Percentiles rank a stretch among this genome's conserved stretches.
These are phyloP conservation scores for Thielaviopsis ethacetica DNA, from an alignment of 2,329 filamentous ascomycete species.

Conservation along the genomic window DNA sequence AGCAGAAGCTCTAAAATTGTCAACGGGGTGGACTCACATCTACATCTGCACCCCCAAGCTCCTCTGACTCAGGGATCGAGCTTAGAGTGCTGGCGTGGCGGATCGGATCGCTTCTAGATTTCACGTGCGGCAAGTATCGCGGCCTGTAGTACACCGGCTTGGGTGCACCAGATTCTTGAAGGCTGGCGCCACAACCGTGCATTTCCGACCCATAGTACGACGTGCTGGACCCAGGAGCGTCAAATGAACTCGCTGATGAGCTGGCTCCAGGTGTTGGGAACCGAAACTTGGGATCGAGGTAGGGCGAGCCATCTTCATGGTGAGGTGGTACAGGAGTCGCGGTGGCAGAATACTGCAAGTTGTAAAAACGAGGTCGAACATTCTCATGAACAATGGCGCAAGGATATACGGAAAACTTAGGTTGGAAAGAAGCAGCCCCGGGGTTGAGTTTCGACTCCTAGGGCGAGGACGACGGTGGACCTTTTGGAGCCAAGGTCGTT, in stretches of 20 bases:
- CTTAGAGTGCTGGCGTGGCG: constrained; percentile 7
- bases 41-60: constrained; percentile 1
- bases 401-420: constrained; percentile 14
- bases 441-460: constrained; percentile 40
- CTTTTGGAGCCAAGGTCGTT: background rate
- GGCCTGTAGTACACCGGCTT: constrained; percentile 2
- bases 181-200: background rate
- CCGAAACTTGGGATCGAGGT: background rate
- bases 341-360: background rate
- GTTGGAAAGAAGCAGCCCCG: constrained; percentile 37
- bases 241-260: background rate
- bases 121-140: constrained; percentile 9
- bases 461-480: constrained; percentile 5
- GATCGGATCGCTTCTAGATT: constrained; percentile 9
- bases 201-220: background rate
- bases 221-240: background rate
- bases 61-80: constrained; percentile 10
- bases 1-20: background rate
- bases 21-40: background rate
- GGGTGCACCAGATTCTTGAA: background rate
- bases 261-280: background rate
- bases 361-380: background rate
- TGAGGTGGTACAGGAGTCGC: background rate
- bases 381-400: background rate
- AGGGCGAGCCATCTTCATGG: background rate